Conservation (phyloP, 352 stramenopile species). For the Globisporangium echinulatum region DNA sequence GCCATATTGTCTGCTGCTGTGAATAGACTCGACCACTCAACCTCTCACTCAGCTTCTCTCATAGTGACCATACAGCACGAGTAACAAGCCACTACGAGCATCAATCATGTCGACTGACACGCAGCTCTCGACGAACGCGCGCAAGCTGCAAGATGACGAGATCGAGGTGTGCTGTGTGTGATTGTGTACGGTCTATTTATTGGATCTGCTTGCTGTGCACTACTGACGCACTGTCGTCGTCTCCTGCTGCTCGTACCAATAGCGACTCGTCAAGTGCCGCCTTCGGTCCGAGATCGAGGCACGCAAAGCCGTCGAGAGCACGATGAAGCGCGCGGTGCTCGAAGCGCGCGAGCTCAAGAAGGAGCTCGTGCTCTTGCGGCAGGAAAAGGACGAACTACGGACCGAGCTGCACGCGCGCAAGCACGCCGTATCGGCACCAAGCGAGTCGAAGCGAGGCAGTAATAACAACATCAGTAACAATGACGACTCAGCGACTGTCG, state of each 20-base stretch:
- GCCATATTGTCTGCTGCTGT: too few relatives aligned
- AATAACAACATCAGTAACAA: conserved; percentile 2
- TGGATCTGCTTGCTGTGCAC: background rate
- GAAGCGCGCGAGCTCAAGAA: conserved; percentile 73
- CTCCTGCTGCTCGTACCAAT: background rate
- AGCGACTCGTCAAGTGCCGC: conserved; percentile 75
- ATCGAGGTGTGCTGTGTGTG: conserved; percentile 30
- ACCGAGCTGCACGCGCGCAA: conserved; percentile 16
- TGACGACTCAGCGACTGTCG: background rate
- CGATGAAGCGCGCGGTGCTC: conserved; percentile 69
- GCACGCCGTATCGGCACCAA: conserved; percentile 4
- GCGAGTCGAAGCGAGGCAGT: background rate
- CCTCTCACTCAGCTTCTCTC: too few relatives aligned
- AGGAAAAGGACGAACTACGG: conserved; percentile 64
- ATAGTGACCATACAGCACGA: too few relatives aligned
- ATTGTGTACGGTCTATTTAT: background rate
- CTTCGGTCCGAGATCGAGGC: conserved; percentile 68
- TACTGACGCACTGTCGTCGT: too few relatives aligned
- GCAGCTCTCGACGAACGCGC: conserved; percentile 31
- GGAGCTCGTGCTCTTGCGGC: conserved; percentile 60
- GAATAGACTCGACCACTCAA: too few relatives aligned
- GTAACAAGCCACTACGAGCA: background rate
- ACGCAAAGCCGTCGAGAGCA: conserved; percentile 59
- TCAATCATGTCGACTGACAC: conserved; percentile 1
- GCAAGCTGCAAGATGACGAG: conserved; percentile 56